Conservation (phyloP, 164 flowering plant genomes). For the Magnolia changhungtana region DNA sequence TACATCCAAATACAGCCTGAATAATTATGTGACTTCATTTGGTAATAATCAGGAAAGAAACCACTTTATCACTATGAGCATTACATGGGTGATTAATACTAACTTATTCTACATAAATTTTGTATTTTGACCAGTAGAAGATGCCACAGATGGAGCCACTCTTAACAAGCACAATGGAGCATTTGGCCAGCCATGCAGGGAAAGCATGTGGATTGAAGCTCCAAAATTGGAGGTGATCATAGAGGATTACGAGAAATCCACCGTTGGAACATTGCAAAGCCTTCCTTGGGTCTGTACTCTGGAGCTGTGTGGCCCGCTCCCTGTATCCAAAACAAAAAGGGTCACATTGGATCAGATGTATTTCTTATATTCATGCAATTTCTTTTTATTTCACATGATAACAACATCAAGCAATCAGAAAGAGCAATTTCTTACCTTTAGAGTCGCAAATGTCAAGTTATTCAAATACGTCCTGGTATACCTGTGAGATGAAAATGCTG, state of each 20-base stretch:
- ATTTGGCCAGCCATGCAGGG: too few relatives aligned
- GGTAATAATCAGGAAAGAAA: too few relatives aligned
- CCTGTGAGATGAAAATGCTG: conserved; percentile 14
- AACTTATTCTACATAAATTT: too few relatives aligned
- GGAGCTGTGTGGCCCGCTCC: conserved; percentile 21
- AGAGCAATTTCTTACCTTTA: conserved; percentile 31
- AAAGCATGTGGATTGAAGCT: too few relatives aligned
- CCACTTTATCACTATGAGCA: too few relatives aligned
- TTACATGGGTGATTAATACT: too few relatives aligned
- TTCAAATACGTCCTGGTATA: conserved; percentile 45
- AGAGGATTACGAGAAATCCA: conserved; percentile 16
- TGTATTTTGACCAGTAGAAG: too few relatives aligned
- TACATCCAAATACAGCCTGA: too few relatives aligned
- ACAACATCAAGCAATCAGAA: background rate
- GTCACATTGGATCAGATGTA: background rate
- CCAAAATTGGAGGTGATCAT: background rate
- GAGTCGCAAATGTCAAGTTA: conserved; percentile 49
- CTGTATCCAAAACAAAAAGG: conserved; percentile 4
- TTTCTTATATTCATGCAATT: too few relatives aligned
- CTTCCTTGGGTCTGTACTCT: conserved; percentile 18
- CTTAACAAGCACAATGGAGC: too few relatives aligned
- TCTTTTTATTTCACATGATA: background rate
- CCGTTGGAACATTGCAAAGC: conserved; percentile 13
- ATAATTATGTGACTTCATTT: too few relatives aligned
- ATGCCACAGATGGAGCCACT: too few relatives aligned